Percentiles rank a stretch among this genome's conserved stretches.
Evolutionary conservation across 164 flowering plant species (phyloP).

Genomic region (Liquidambar formosana): DNA sequence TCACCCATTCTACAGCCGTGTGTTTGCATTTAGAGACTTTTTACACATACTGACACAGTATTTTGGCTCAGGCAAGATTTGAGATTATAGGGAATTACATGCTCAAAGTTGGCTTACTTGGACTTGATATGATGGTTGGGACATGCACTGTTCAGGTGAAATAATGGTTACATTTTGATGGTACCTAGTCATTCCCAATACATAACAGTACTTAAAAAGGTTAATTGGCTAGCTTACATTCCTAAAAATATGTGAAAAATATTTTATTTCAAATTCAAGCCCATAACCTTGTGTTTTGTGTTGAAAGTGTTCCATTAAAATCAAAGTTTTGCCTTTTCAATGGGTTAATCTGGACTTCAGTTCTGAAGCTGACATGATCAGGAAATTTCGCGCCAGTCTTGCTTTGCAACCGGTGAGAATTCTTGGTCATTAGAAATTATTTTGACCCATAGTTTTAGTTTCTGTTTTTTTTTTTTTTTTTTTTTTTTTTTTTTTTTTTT

Average conservation of each 20-base stretch:
- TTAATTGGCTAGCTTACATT: background rate
- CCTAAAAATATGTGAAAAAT: background rate
- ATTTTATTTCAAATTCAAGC: background rate
- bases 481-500: constrained; percentile 3
- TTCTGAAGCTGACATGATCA: constrained; percentile 97
- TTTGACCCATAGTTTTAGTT: too few relatives aligned
- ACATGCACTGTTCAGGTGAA: constrained; percentile 99
- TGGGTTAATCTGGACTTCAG: constrained; percentile 96
- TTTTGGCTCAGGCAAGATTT: constrained; percentile 86
- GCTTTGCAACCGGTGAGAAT: constrained; percentile 92
- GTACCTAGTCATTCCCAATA: background rate
- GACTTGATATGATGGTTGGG: constrained; percentile 98
- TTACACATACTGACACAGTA: constrained; percentile 17
- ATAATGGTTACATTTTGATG: background rate
- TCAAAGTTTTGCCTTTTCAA: constrained; percentile 12
- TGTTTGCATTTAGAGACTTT: background rate
- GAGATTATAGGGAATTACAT: constrained; percentile 93
- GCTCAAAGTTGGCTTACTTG: constrained; percentile 96
- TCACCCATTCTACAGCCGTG: background rate
- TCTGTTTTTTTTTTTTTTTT: too few relatives aligned
- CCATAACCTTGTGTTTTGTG: background rate
- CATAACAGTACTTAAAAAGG: too few relatives aligned
- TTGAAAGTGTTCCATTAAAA: background rate
- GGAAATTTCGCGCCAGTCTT: constrained; percentile 94
- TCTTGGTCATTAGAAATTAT: constrained; percentile 2